Evolutionary conservation across 176 grass and related monocot species (phyloP).

Genomic region (Leersia perrieri): DNA sequence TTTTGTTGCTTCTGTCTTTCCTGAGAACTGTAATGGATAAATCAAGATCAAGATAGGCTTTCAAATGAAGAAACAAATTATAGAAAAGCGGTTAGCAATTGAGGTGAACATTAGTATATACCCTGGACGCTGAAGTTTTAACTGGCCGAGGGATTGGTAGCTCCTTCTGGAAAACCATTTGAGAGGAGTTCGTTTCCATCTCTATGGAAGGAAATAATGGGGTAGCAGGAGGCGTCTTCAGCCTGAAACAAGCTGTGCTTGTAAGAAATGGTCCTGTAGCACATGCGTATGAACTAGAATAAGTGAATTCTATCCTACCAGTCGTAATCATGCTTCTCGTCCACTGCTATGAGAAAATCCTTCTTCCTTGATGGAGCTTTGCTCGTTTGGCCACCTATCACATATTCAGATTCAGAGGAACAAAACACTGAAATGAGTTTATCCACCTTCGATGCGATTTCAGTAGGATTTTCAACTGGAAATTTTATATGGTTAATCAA

Average conservation of each 20-base stretch:
- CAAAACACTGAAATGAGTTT: neutral
- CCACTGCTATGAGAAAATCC: constrained; percentile 42
- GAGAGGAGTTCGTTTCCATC: constrained; percentile 25
- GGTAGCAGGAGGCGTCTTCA: constrained; percentile 46
- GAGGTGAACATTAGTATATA: neutral
- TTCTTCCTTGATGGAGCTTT: constrained; percentile 31
- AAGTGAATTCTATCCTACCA: constrained; percentile 32
- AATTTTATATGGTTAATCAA: neutral
- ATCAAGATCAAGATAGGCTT: neutral
- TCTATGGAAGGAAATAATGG: constrained; percentile 63
- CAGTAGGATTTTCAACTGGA: neutral
- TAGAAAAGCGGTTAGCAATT: neutral
- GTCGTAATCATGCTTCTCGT: constrained; percentile 57
- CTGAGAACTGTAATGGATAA: neutral
- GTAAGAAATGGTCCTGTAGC: neutral
- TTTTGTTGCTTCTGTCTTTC: constrained; percentile 1
- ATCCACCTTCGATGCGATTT: too few relatives aligned
- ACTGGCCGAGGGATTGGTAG: neutral
- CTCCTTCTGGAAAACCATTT: constrained; percentile 30
- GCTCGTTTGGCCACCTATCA: constrained; percentile 13
- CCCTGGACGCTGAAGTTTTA: constrained; percentile 44
- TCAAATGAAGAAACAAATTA: neutral
- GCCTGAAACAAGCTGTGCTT: constrained; percentile 32
- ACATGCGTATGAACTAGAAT: neutral
- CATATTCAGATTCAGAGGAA: neutral